Conservation (phyloP, 2,329 filamentous ascomycete genomes). For the Aspergillus costaricaensis region DNA sequence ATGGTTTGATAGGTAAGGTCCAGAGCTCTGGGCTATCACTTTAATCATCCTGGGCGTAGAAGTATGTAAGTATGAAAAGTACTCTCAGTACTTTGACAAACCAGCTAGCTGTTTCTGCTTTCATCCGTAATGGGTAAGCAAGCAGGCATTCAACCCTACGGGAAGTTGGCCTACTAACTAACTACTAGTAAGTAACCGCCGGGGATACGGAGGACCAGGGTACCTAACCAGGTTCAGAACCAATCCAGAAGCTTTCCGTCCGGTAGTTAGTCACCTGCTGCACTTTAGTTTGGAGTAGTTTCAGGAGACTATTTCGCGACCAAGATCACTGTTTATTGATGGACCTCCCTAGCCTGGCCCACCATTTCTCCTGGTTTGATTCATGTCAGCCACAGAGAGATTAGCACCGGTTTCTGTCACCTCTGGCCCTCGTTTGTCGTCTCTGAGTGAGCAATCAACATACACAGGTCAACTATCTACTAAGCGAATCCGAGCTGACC, state of each 20-base stretch:
- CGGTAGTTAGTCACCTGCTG: slow-evolving; percentile 18
- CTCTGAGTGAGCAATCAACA: neutral
- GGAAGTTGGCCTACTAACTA: neutral
- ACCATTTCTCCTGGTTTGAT: slow-evolving; percentile 20
- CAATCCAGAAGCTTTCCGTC: slow-evolving; percentile 19
- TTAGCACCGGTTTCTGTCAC: slow-evolving; percentile 11
- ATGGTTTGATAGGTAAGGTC: neutral
- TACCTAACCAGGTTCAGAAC: slow-evolving; percentile 12
- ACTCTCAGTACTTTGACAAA: no score
- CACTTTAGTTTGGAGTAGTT: slow-evolving; percentile 13
- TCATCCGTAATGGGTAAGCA: neutral
- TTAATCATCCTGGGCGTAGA: neutral
- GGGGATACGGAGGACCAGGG: slow-evolving; percentile 4
- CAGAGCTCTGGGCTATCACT: neutral
- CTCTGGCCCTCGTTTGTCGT: slow-evolving; percentile 9
- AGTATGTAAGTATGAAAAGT: neutral
- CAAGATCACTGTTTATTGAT: slow-evolving; percentile 21
- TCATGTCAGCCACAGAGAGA: slow-evolving; percentile 16
- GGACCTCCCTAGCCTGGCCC: slow-evolving; percentile 10
- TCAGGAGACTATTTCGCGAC: slow-evolving; percentile 16
- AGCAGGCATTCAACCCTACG: neutral
- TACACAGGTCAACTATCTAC: neutral
- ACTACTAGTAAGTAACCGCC: neutral
- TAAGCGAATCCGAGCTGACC: slow-evolving; percentile 1
- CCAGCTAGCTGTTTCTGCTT: neutral